Percentiles rank a stretch among this genome's conserved stretches.
Conservation (phyloP, 2,329 filamentous ascomycete genomes). For the Fusarium anthophilum region DNA sequence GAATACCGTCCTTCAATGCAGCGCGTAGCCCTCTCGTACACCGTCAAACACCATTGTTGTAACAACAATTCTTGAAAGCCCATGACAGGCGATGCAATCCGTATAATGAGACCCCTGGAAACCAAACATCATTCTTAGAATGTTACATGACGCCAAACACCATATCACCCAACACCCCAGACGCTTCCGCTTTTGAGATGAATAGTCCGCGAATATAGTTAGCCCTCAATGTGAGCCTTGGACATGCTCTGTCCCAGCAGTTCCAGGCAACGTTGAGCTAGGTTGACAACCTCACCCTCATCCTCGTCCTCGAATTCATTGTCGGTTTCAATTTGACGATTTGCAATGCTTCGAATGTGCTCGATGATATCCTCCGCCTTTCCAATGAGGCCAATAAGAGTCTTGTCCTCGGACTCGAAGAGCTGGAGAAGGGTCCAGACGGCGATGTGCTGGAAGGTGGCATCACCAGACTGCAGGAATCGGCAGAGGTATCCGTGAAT, state of each 20-base stretch:
- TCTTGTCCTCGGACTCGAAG: slow-evolving; percentile 92
- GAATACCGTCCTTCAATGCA: slow-evolving; percentile 27
- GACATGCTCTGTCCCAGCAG: slow-evolving; percentile 79
- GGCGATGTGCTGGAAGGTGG: slow-evolving; percentile 98
- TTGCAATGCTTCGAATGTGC: slow-evolving; percentile 91
- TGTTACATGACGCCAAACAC: slow-evolving; percentile 47
- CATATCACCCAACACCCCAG: slow-evolving; percentile 28
- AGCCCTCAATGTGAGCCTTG: slow-evolving; percentile 86
- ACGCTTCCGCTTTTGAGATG: slow-evolving; percentile 44
- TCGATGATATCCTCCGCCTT: slow-evolving; percentile 91
- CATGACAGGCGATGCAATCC: slow-evolving; percentile 31
- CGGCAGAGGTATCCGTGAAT: slow-evolving; percentile 95
- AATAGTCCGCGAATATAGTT: slow-evolving; percentile 35
- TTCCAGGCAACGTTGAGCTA: slow-evolving; percentile 90
- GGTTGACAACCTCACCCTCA: slow-evolving; percentile 89
- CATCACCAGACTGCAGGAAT: slow-evolving; percentile 92
- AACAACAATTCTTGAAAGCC: slow-evolving; percentile 28
- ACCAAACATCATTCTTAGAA: slow-evolving; percentile 41
- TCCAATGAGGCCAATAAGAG: slow-evolving; percentile 86
- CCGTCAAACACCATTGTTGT: slow-evolving; percentile 28
- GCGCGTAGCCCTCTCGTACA: slow-evolving; percentile 14
- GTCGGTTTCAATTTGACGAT: slow-evolving; percentile 87
- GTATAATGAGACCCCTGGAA: slow-evolving; percentile 31
- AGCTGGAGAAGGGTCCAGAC: slow-evolving; percentile 98
- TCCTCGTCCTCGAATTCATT: slow-evolving; percentile 89